phyloP scores from a whole-genome alignment of 73 alveolate species.

The Tetrahymena elliotti region DNA sequence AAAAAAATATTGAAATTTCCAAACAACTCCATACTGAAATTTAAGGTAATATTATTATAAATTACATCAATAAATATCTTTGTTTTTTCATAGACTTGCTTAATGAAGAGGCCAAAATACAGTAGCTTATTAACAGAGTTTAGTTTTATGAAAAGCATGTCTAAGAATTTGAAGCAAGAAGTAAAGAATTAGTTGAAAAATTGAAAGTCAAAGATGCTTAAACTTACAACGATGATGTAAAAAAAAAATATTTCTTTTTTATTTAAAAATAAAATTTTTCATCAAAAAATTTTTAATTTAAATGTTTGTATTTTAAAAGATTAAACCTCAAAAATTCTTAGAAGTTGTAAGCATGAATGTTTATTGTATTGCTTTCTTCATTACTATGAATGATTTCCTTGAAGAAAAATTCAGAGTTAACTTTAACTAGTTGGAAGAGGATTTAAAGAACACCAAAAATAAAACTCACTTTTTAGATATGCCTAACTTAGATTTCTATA shows the following conservation, averaged over 20 bases:
- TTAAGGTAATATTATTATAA: neutral
- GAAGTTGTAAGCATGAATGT: neutral
- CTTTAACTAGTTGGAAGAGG: neutral
- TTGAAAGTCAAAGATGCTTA: neutral
- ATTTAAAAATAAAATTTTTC: too few species aligned
- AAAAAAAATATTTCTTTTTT: neutral
- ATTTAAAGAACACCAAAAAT: neutral
- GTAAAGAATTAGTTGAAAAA: neutral
- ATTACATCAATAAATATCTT: neutral
- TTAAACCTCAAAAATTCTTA: neutral
- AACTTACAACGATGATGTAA: neutral
- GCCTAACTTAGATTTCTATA: neutral
- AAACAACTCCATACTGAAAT: neutral
- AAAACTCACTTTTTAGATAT: neutral
- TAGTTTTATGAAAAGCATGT: neutral
- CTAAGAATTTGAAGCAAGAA: neutral
- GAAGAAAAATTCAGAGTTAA: neutral
- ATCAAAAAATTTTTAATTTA: neutral
- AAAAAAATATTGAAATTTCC: neutral
- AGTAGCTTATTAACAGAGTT: neutral
- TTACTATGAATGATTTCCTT: neutral
- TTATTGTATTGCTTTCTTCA: neutral
- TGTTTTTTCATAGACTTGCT: neutral
- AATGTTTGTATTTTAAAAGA: neutral
- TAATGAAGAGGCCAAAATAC: neutral